Evolutionary conservation across 2,329 filamentous ascomycete genomes (phyloP), one percentile per base, ranked within the genome.

Genomic region (Diaporthe longicolla): DNA sequence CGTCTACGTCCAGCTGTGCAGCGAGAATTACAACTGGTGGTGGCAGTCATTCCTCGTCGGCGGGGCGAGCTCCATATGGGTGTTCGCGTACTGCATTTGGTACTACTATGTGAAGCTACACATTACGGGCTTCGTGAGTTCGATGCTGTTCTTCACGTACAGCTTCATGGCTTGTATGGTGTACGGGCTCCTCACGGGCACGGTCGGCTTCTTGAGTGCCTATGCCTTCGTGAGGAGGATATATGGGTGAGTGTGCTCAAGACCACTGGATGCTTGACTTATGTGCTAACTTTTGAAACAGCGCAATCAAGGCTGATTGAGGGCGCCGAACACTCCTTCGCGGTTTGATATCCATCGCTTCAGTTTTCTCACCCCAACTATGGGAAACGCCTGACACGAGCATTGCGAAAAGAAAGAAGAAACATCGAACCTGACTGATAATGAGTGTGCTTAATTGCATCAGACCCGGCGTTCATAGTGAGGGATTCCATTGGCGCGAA

Each of bases 11-110:
- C 93, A 94, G 83, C 89, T 97, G 24, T 96, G 94, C 84, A 88
- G 91, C 1, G 95, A 97, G 88, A 95, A 97, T 82, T 93, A 97
- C 83, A 90, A 94, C 81, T 97, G 95, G 95, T 97, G 94, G 94
- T 97, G 94, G 94, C 93, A 94, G 82, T 94, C 93, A 69, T 97
- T 97, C 85, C 84, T 94, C 65, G 90, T 95, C 11, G 95, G 95
- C 58, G 93, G 92, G 63, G 91, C 92, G 78, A 94, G 92, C 78
- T 90, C 93, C 9, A 82, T 94, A 75, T 97, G 94, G 94, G 90
- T 97, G 50, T 97, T 96, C 81, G 81, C 90, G 50, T 97, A 97
- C 84, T 94, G 93, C 81, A 85, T 92, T 66, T 97, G 94, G 92
- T 97, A 96, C 85, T 97, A 94, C 83, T 88, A 91, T 78, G 91